Base-by-base conservation (phyloP, 768 basidiomycete species). In the Roridomyces roridus region DNA sequence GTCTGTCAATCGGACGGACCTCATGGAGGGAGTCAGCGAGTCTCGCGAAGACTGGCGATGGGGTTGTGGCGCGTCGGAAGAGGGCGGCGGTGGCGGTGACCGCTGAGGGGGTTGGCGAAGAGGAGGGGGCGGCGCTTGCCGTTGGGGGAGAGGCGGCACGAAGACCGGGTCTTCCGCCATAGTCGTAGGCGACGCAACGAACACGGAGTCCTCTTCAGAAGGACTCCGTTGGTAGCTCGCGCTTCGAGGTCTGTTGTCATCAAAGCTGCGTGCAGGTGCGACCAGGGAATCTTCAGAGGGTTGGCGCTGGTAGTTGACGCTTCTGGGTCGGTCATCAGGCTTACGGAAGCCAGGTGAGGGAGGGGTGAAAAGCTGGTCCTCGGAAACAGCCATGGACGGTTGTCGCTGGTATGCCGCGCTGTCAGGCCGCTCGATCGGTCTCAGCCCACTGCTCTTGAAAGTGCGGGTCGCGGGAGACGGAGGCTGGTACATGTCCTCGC, bases 311-410 rank as follows among this genome's bases (percentile, higher is more conserved):
- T 63, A 63, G 17, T 31, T 48, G 18, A 29, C 42, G 25, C 60
- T 63, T 57, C 26, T 44, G 35, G 60, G 57, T 31, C 61, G 23
- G 41, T 63, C 61, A 6, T 48, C 40, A 11, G 51, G 49, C 14
- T 67, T 67, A 54, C 80, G 75, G 72, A 87, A 88, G 36, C 80
- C 78, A 17, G 87, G 85, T 0, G 81, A 78, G 15, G 87, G 86
- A 25, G 86, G 86, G 18, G 74, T 79, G 58, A 81, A 82, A 2
- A 85, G 85, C 18, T 62, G 57, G 46, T 79, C 74, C 40, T 79
- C 77, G 12, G 78, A 70, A 55, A 79, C 48, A 42, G 77, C 77
- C 65, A 77, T 71, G 11, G 66, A 67, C 2, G 57, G 57, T 45
- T 63, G 61, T 12, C 61, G 52, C 44, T 63, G 61, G 34, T 63